These are phyloP conservation scores for Plasmodium relictum DNA, from an alignment of 169 alveolate species.

Conservation along the genomic window DNA sequence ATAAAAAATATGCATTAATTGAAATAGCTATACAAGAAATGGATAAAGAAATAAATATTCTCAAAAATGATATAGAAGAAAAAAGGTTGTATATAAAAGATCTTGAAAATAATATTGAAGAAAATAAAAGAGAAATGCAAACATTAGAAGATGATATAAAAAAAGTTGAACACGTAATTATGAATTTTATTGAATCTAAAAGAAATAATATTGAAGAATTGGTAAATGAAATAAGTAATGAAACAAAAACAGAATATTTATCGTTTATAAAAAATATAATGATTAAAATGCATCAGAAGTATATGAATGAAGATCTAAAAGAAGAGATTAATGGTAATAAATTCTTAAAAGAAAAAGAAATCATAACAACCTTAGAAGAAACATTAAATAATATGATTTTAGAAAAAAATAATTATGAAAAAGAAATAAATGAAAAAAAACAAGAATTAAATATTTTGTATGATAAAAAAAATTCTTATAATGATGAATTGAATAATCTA, in stretches of 20 bases:
- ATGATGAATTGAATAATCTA: slow-evolving; percentile 27
- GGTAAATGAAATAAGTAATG: slow-evolving; percentile 14
- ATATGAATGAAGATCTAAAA: slow-evolving; percentile 15
- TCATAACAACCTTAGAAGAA: slow-evolving; percentile 19
- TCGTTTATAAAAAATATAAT: slow-evolving; percentile 39
- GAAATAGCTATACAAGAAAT: slow-evolving; percentile 72
- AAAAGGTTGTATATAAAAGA: slow-evolving; percentile 26
- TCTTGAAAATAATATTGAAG: slow-evolving; percentile 26
- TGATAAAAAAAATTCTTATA: slow-evolving; percentile 25
- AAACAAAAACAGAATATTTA: slow-evolving; percentile 35
- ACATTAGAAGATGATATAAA: slow-evolving; percentile 31
- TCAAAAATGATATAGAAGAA: slow-evolving; percentile 35
- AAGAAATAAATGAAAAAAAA: slow-evolving; percentile 11
- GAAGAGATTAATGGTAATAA: neutral
- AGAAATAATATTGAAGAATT: slow-evolving; percentile 23
- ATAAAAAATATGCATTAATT: slow-evolving; percentile 58
- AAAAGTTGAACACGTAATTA: slow-evolving; percentile 21
- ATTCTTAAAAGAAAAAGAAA: neutral
- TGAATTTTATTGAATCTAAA: slow-evolving; percentile 32
- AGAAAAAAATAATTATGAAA: slow-evolving; percentile 18
- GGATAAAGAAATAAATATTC: slow-evolving; percentile 65
- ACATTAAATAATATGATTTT: slow-evolving; percentile 15
- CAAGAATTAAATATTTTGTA: slow-evolving; percentile 20
- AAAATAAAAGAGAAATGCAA: slow-evolving; percentile 12
- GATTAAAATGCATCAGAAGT: slow-evolving; percentile 24